phyloP scores from a whole-genome alignment of 805 yeast genomes.

The Metschnikowia gruessii region DNA sequence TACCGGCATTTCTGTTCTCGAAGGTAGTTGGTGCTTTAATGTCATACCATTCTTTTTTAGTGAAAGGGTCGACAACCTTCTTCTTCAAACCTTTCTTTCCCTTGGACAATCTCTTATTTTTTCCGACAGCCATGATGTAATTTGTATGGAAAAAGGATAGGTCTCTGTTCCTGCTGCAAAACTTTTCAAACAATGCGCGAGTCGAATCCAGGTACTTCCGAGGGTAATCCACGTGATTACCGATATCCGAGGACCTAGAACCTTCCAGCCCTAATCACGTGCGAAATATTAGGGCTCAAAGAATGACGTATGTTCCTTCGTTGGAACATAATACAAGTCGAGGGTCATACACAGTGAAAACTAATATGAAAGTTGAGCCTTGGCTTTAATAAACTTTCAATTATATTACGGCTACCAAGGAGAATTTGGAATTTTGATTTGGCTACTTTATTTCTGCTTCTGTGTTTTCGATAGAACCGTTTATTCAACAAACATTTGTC shows the following conservation, averaged over 20 bases:
- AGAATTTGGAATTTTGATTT: too few relatives aligned
- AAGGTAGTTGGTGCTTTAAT: slow-evolving; percentile 98
- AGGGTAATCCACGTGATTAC: background rate
- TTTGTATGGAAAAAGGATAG: background rate
- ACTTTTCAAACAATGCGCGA: slow-evolving; percentile 4
- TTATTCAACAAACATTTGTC: slow-evolving; percentile 46
- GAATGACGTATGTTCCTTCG: too few relatives aligned
- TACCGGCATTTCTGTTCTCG: slow-evolving; percentile 98
- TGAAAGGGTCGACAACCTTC: slow-evolving; percentile 99
- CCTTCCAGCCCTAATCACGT: slow-evolving; percentile 15
- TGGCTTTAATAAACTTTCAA: too few relatives aligned
- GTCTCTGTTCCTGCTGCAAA: slow-evolving; percentile 12
- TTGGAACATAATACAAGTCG: too few relatives aligned
- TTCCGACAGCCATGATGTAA: slow-evolving; percentile 72
- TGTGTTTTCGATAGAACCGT: slow-evolving; percentile 23
- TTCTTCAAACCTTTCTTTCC: slow-evolving; percentile 98
- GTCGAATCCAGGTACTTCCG: slow-evolving; percentile 6
- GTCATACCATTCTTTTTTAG: slow-evolving; percentile 98
- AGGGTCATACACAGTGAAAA: too few relatives aligned
- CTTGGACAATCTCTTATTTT: slow-evolving; percentile 83
- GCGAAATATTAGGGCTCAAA: slow-evolving; percentile 8
- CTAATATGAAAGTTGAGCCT: too few relatives aligned
- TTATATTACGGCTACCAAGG: too few relatives aligned
- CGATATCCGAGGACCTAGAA: slow-evolving; percentile 4
- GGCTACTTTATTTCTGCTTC: too few relatives aligned